These are phyloP conservation scores for Phytophthora podocarpi DNA, from an alignment of 352 stramenopile species.

Conservation along the genomic window DNA sequence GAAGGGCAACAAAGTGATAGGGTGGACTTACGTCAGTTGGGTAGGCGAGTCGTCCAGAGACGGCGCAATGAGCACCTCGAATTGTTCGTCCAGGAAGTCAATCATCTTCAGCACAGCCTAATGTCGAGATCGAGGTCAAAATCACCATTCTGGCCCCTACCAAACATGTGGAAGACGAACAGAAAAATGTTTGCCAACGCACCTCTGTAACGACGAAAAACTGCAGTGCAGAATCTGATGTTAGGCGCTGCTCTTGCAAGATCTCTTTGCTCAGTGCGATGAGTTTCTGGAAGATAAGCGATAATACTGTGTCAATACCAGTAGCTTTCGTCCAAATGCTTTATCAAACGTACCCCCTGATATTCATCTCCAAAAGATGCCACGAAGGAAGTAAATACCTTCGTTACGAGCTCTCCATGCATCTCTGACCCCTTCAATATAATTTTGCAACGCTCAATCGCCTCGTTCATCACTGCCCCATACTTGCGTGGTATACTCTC, in stretches of 20 bases:
- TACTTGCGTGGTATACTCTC: constrained; percentile 44
- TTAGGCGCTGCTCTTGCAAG: constrained; percentile 69
- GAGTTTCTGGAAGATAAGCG: constrained; percentile 54
- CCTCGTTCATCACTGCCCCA: constrained; percentile 43
- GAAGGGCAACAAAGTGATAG: not conserved
- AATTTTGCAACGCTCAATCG: constrained; percentile 58
- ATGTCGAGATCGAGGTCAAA: not conserved
- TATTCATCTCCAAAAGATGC: constrained; percentile 70
- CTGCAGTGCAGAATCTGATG: constrained; percentile 57
- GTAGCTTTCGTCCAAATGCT: not conserved
- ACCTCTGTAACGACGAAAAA: constrained; percentile 78
- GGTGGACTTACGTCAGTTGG: constrained; percentile 64
- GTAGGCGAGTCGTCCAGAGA: constrained; percentile 56
- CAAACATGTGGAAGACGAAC: too few relatives aligned
- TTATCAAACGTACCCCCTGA: constrained; percentile 44
- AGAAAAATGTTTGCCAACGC: not conserved
- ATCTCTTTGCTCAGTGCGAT: constrained; percentile 54
- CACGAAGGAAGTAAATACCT: constrained; percentile 66
- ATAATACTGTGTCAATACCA: not conserved
- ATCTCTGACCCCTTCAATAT: constrained; percentile 74
- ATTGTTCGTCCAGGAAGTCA: constrained; percentile 68
- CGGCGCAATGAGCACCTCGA: constrained; percentile 48
- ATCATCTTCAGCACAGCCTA: constrained; percentile 67
- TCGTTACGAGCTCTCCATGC: constrained; percentile 68
- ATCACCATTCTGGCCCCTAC: too few relatives aligned